Evolutionary conservation across 768 basidiomycete genomes (phyloP), one percentile per base, ranked within the genome.

Genomic region (Mycena vitilis): DNA sequence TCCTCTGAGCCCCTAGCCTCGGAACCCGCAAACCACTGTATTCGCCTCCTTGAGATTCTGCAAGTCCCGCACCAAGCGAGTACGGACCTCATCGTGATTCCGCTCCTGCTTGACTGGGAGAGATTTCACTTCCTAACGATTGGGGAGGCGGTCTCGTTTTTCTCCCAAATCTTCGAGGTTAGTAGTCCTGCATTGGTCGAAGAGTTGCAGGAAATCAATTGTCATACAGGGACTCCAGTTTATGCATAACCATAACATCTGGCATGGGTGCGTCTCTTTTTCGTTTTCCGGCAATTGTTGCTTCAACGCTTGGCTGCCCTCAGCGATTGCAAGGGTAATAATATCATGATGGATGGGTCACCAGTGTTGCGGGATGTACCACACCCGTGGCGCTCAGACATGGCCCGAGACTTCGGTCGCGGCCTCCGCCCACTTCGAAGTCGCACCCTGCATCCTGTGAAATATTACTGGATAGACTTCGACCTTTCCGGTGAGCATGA

Each of bases 81-180:
- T n/a, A 52, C 30, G 15, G 58, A 63, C 0, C 53, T 80, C 40
- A 45, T 80, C 5, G 79, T 78, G 4, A 78, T 80, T 73, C 79
- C 80, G 0, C 68, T 78, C 4, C 65, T 80, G 4, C 68, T 62
- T 6, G 13, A 40, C 15, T 72, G 67, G 52, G 34, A 75, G 36
- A n/a, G 65, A 15, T 72, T 68, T 18, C 72, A 56, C 0, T 79
- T 78, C 57, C 30, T 69, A 4, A 78, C 79, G 0, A 56, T 78
- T 10, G 80, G 79, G 0, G 80, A 81, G 60, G 75, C 70, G 0
- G 59, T 79, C 5, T 76, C 76, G 3, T 80, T 76, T 42, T 63
- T 78, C 37, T 38, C 61, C 18, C 79, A 81, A 51, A 65, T 80
- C 4, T 73, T 80, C 18, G 75, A 79, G 69, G 80, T 78, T 45